Percentiles rank a stretch among this genome's conserved stretches.
phyloP scores from a whole-genome alignment of 2,329 filamentous ascomycete genomes.

The Ascocoryne sarcoides region DNA sequence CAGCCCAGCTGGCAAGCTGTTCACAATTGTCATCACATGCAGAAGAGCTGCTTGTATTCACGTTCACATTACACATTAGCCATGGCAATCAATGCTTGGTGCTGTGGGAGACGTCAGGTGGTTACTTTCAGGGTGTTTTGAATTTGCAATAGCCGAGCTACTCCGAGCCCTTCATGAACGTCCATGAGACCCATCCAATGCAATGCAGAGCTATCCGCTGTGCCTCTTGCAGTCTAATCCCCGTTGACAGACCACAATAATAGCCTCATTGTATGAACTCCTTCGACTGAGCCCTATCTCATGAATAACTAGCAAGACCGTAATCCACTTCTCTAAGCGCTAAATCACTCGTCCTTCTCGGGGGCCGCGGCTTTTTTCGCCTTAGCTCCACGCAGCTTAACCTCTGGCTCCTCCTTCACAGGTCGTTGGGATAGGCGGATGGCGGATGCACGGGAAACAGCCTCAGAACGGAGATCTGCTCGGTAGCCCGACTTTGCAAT shows the following conservation, averaged over 20 bases:
- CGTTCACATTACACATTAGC: no score
- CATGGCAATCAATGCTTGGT: no score
- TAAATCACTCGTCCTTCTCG: slow-evolving; percentile 35
- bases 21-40: no score
- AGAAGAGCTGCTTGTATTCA: slow-evolving; percentile 4
- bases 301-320: slow-evolving; percentile 19
- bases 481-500: slow-evolving; percentile 83
- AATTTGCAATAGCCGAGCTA: slow-evolving; percentile 8
- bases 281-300: slow-evolving; percentile 19
- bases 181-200: slow-evolving; percentile 5
- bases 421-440: slow-evolving; percentile 71
- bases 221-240: slow-evolving; percentile 7
- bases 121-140: slow-evolving; percentile 5
- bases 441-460: slow-evolving; percentile 80
- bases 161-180: slow-evolving; percentile 1
- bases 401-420: slow-evolving; percentile 65
- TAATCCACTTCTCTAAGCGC: slow-evolving; percentile 3
- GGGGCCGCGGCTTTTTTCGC: slow-evolving; percentile 61
- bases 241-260: slow-evolving; percentile 10
- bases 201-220: background rate
- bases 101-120: slow-evolving; percentile 6
- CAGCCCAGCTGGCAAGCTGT: no score
- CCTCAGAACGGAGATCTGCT: slow-evolving; percentile 63
- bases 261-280: slow-evolving; percentile 12
- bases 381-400: slow-evolving; percentile 72